Evolutionary conservation across 2,329 filamentous ascomycete genomes (phyloP).

Genomic region (Clarireedia monteithiana): DNA sequence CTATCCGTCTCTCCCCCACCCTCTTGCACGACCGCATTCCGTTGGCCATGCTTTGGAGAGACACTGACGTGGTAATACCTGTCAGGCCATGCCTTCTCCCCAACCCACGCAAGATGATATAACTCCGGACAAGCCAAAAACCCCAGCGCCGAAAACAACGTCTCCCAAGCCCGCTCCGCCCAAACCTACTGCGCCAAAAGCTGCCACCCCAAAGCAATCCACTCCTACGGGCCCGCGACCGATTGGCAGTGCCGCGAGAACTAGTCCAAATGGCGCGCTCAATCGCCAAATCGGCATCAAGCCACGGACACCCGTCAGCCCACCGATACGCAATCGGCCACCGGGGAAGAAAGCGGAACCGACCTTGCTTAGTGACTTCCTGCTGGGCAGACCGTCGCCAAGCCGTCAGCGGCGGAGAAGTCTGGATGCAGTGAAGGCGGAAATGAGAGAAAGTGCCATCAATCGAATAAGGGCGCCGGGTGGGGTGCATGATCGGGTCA

Average conservation of each 20-base stretch:
- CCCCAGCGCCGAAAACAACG: neutral
- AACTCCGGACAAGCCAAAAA: slow-evolving; percentile 4
- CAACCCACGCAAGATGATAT: slow-evolving; percentile 7
- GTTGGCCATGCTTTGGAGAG: neutral
- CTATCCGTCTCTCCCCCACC: neutral
- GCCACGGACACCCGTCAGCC: slow-evolving; percentile 19
- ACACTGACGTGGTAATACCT: neutral
- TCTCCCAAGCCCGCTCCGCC: neutral
- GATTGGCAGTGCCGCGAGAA: slow-evolving; percentile 13
- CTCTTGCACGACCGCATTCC: neutral
- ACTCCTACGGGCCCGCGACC: slow-evolving; percentile 9
- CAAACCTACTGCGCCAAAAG: neutral
- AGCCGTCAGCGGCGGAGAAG: slow-evolving; percentile 49
- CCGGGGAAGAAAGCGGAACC: slow-evolving; percentile 31
- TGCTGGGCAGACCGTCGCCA: slow-evolving; percentile 48
- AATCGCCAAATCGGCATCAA: slow-evolving; percentile 15
- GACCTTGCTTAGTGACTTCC: slow-evolving; percentile 49
- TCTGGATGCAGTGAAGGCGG: slow-evolving; percentile 49
- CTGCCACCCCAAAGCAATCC: neutral
- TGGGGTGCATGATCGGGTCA: slow-evolving; percentile 71
- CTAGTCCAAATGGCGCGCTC: slow-evolving; percentile 19
- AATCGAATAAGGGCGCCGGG: slow-evolving; percentile 53
- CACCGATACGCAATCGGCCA: slow-evolving; percentile 19
- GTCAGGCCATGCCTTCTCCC: slow-evolving; percentile 11
- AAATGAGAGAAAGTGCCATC: slow-evolving; percentile 44